Conservation (phyloP, 2,329 filamentous ascomycete species). For the Fusarium nisikadoi region DNA sequence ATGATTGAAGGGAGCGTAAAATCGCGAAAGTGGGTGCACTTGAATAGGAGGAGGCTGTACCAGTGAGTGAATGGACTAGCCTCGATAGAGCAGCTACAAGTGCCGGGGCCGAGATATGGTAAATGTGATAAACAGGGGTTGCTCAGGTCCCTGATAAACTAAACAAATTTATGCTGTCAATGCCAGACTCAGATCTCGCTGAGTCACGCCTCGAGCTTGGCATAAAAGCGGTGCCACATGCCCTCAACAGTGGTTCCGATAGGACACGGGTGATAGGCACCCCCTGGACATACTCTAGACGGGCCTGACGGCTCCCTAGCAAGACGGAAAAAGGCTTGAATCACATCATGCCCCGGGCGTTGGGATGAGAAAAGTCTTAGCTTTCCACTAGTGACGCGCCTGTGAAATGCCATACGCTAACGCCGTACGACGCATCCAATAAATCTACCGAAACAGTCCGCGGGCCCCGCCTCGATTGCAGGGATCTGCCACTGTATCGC, state of each 20-base stretch:
- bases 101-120: neutral
- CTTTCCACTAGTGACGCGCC: neutral
- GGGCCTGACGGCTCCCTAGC: neutral
- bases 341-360: neutral
- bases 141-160: neutral
- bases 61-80: neutral
- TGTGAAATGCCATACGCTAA: neutral
- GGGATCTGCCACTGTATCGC: neutral
- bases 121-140: neutral
- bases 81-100: neutral
- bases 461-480: neutral
- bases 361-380: neutral
- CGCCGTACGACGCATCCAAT: slow-evolving; percentile 1
- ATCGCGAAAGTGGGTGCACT: neutral
- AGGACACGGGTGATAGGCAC: neutral
- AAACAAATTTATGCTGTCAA: neutral
- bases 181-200: neutral
- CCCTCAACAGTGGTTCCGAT: neutral
- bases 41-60: slow-evolving; percentile 1
- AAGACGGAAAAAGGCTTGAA: neutral
- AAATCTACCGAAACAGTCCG: neutral
- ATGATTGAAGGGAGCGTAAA: neutral
- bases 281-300: neutral
- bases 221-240: neutral
- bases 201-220: neutral